Conservation (phyloP, 1,284 basidiomycete genomes). For the Irpex sp. region DNA sequence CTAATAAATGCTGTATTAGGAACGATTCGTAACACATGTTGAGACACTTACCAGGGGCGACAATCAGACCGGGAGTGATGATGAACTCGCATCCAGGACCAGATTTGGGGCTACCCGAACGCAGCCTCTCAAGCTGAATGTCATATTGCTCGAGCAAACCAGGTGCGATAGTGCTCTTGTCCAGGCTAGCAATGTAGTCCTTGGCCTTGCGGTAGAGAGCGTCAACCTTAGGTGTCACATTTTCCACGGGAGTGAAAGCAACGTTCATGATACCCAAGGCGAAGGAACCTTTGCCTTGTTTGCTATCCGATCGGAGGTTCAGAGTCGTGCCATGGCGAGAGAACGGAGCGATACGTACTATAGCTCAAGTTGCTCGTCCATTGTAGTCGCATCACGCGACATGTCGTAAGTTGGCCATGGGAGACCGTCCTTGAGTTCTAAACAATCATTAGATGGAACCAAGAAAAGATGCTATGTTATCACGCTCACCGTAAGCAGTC, state of each 20-base stretch:
- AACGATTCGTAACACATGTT: too few species aligned
- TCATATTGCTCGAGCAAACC: slow-evolving; percentile 36
- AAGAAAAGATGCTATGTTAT: too few species aligned
- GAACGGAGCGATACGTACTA: slow-evolving; percentile 31
- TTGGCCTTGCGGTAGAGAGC: slow-evolving; percentile 34
- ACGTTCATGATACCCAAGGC: slow-evolving; percentile 35
- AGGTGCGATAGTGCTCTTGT: slow-evolving; percentile 25
- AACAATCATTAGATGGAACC: too few species aligned
- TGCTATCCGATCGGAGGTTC: slow-evolving; percentile 21
- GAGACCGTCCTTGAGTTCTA: slow-evolving; percentile 33
- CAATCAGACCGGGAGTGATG: slow-evolving; percentile 27
- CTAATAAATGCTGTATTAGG: slow-evolving; percentile 14
- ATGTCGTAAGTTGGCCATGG: slow-evolving; percentile 37
- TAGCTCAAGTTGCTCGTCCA: slow-evolving; percentile 36
- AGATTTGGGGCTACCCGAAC: slow-evolving; percentile 28
- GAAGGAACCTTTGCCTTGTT: slow-evolving; percentile 33
- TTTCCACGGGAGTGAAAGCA: slow-evolving; percentile 30
- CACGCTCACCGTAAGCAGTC: too few species aligned
- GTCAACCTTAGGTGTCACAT: slow-evolving; percentile 28
- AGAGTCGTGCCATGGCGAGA: background rate
- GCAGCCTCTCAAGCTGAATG: slow-evolving; percentile 35
- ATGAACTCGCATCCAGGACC: slow-evolving; percentile 36
- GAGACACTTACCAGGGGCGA: slow-evolving; percentile 12
- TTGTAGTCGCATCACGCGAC: slow-evolving; percentile 33
- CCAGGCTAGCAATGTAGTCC: slow-evolving; percentile 23